Base-by-base conservation (phyloP, 2,329 filamentous ascomycete genomes). In the Aspergillus quadricinctus region DNA sequence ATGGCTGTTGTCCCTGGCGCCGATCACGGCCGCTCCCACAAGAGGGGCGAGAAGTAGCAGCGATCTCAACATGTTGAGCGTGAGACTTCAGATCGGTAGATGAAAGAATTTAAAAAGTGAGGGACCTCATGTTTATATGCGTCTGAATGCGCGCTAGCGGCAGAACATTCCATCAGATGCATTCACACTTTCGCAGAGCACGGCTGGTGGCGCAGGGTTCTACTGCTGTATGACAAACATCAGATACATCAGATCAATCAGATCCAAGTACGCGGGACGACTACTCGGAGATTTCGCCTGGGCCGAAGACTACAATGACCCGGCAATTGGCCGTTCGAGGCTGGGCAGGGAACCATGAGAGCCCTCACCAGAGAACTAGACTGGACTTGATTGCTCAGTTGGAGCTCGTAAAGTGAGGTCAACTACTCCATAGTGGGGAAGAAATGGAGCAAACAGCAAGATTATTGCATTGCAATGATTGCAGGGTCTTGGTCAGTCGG, bases 31-130 rank as follows among this genome's bases (percentile, higher is more conserved):
- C 41, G 69, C 68, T 27, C 67, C 69, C 56, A 62, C 69, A 45
- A 72, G 61, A 57, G 66, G 61, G 7, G 59, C 57, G 23, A 71
- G 59, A 43, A 67, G 57, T 28, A 71, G 57, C 21, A 71, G 53
- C 6, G 60, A 54, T 37, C 63, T 51, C 61, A 65, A 55, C 69
- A 71, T 72, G 29, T 52, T 65, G 56, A 40, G 29, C 48, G 31
- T 51, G 11, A 49, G 50, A 49, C 19, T 25, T 27, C 14, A 49
- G 23, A n/a, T 25, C 46, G 23, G n/a, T 48, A 48, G 21, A 41
- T 27, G 19, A 27, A 9, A n/a, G n/a, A 23, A 29, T 35, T 19
- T 35, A 19, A 19, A 19, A 21, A 43, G 11, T 21, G n/a, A 43
- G 11, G 28, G 17, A 2, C n/a, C 29, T 48, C 5, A 31, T 45